These are phyloP conservation scores for Epichloe gansuensis DNA, from an alignment of 2,329 filamentous ascomycete genomes.

Conservation along the genomic window DNA sequence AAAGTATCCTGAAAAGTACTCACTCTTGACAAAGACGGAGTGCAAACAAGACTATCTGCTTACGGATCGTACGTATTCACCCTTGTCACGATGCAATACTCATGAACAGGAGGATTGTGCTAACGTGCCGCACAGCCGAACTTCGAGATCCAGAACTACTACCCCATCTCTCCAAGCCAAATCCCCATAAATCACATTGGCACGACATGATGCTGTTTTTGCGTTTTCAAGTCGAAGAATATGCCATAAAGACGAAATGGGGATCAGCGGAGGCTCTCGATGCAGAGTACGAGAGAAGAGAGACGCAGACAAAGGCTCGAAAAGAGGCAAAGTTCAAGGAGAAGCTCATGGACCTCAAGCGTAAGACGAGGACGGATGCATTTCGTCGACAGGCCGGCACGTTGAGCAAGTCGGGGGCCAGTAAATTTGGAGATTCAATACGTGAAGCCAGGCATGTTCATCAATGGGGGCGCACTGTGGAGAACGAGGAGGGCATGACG, in stretches of 20 bases:
- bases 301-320: constrained; percentile 66
- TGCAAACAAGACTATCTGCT: constrained; percentile 89
- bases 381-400: constrained; percentile 60
- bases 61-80: constrained; percentile 60
- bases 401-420: constrained; percentile 39
- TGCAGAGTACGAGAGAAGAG: constrained; percentile 72
- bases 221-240: constrained; percentile 86
- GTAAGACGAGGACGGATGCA: constrained; percentile 82
- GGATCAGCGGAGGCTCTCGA: constrained; percentile 76
- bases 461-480: constrained; percentile 66
- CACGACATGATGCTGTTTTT: constrained; percentile 98
- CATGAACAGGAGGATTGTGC: not conserved
- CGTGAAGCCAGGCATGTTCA: constrained; percentile 68
- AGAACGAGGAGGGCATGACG: constrained; percentile 59
- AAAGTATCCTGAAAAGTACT: constrained; percentile 82
- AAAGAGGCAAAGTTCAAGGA: constrained; percentile 88
- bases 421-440: constrained; percentile 66
- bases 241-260: constrained; percentile 85
- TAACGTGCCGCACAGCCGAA: constrained; percentile 48
- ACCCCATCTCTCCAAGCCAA: constrained; percentile 78
- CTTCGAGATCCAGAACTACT: constrained; percentile 79
- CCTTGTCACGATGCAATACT: no score
- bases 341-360: constrained; percentile 83
- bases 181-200: constrained; percentile 92
- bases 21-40: constrained; percentile 91